phyloP scores from a whole-genome alignment of 1,284 basidiomycete species.

The Ganoderma boninense region DNA sequence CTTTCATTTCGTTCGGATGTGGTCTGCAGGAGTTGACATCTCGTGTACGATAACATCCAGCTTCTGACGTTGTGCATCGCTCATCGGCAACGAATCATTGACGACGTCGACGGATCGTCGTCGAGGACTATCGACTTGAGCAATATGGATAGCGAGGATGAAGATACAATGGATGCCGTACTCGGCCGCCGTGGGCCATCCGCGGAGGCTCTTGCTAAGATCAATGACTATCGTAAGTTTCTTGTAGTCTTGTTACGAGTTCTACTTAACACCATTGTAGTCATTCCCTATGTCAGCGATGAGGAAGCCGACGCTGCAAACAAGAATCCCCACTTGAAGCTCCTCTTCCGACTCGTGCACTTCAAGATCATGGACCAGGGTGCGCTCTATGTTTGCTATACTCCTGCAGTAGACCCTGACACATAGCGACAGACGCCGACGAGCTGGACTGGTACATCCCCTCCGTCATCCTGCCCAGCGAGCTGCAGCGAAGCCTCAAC shows the following conservation, averaged over 20 bases:
- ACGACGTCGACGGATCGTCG: constrained; percentile 66
- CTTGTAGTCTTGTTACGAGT: neutral
- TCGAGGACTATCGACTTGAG: constrained; percentile 46
- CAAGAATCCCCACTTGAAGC: constrained; percentile 80
- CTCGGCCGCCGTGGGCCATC: constrained; percentile 61
- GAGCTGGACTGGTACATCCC: constrained; percentile 87
- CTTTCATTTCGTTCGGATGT: neutral
- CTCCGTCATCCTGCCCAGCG: constrained; percentile 64
- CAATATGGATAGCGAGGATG: constrained; percentile 51
- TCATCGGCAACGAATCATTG: constrained; percentile 74
- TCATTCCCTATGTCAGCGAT: constrained; percentile 77
- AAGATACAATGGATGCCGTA: constrained; percentile 49
- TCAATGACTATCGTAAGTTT: constrained; percentile 79
- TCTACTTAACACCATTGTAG: constrained; percentile 47
- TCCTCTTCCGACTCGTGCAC: constrained; percentile 79
- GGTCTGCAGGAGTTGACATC: neutral
- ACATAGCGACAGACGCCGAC: constrained; percentile 56
- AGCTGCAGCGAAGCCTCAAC: constrained; percentile 69
- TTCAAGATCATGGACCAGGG: constrained; percentile 72
- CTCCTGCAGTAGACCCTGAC: neutral
- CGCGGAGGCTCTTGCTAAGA: constrained; percentile 73
- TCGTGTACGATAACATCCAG: constrained; percentile 47
- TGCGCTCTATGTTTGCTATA: constrained; percentile 37
- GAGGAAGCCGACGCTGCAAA: constrained; percentile 80
- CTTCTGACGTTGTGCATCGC: constrained; percentile 73